Evolutionary conservation across 2,329 filamentous ascomycete species (phyloP), one percentile per base, ranked within the genome.

Genomic region (Podosphaera xanthii): DNA sequence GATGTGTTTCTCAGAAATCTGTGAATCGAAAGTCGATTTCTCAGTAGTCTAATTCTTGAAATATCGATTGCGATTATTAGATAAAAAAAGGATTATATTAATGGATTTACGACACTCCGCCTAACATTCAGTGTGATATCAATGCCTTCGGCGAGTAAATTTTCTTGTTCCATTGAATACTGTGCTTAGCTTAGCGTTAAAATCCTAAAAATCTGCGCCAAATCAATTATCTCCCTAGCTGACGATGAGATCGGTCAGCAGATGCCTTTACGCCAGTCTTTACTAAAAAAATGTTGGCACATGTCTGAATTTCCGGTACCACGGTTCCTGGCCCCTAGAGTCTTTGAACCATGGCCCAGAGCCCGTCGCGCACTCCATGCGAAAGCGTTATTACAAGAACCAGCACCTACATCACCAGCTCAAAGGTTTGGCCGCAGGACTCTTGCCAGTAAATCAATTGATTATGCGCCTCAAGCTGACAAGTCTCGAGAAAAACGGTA

Each of bases 281-380:
- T 62, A 38, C 58, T 63, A 55, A 61, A 59, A 61, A 65, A 63
- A 65, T 62, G 64, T 62, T 67, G 64, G 65, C 63, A 64, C 61
- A 59, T 63, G 48, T 59, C 63, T 57, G 65, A 69, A 60, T 57
- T 67, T 33, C 66, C 67, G 31, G 66, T 69, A 14, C 63, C 69
- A 34, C 67, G 65, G 12, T 69, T 68, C 59, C 64, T 69, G 33
- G 66, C 67, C 34, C 68, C 68, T 48, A 61, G 68, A 64, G 63
- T 67, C 31, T 68, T 69, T 49, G 59, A 64, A 60, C 63, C 66
- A 68, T 70, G 68, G 67, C 66, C 68, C 30, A 34, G 34, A 33
- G 14, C 8, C 22, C 55, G 33, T 57, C 38, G 38, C 38, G 34
- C 14, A n/a, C 35, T 33, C 10, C 49, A 52, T 22, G 6, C 10